Evolutionary conservation across 768 basidiomycete species (phyloP), one percentile per base, ranked within the genome.

Genomic region (Tricholoma matsutake): DNA sequence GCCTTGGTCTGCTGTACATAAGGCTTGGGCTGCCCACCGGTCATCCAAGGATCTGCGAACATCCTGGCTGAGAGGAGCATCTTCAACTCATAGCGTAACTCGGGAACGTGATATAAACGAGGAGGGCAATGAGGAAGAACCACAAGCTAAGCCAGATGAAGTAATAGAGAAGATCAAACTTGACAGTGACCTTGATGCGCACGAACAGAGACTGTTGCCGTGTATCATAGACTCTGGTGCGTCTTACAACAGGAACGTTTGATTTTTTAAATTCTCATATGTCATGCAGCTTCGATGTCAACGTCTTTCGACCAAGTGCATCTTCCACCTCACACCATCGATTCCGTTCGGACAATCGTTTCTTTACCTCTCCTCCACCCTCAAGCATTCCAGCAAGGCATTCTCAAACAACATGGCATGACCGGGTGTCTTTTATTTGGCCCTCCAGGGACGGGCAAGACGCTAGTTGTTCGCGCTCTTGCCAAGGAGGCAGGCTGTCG

Each of bases 401-500:
- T 98, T 57, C 77, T 98, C 47, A 96, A 92, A 73, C 88, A 94
- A 64, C 94, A 98, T 69, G 83, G 89, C 6, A 96, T 96, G 84
- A 89, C 86, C 1, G 95, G 96, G 2, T 94, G 92, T 65, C 82
- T 98, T 54, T 76, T 98, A 20, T 96, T 96, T 71, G 95, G 95
- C 4, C 95, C 95, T 56, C 94, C 92, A 14, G 95, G 95, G 45
- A 85, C 83, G 10, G 95, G 95, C 2, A 96, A 96, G 75, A 96
- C 94, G 0, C 77, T 96, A 14, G 82, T 94, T 9, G 93, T 94
- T 9, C 86, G 94, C 52, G 95, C 95, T 18, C 81, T 98, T 9
- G 96, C 96, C 2, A 91, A 90, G 68, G 95, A 97, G 73, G 93
- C 93, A 53, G 96, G 94, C 4, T 95, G 94, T 65, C 83, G 93